Percentiles rank a stretch among this genome's conserved stretches.
phyloP scores from a whole-genome alignment of 768 basidiomycete species.

The Mycena rosella region DNA sequence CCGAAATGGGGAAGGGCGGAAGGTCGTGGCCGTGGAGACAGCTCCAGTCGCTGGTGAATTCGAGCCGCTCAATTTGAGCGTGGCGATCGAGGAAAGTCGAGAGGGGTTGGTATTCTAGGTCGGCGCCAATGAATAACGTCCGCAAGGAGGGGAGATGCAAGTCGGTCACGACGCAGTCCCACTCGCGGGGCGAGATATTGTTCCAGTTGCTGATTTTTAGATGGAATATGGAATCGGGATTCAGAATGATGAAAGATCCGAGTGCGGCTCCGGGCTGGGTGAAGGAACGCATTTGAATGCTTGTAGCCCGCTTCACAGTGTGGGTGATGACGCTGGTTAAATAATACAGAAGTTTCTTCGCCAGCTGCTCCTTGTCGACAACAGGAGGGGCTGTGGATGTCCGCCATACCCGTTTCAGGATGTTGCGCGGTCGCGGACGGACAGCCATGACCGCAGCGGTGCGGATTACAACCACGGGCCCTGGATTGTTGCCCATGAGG shows the following conservation, averaged over 20 bases:
- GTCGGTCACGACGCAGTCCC: constrained; percentile 3
- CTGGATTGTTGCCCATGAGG: constrained; percentile 3
- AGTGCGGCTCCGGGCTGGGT: constrained; percentile 1
- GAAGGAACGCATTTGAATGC: constrained; percentile 19
- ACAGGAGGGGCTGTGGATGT: constrained; percentile 6
- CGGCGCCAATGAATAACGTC: constrained; percentile 7
- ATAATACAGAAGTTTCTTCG: neutral
- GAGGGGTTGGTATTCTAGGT: neutral
- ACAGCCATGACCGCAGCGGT: neutral
- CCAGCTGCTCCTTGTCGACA: constrained; percentile 17
- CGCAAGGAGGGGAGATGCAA: constrained; percentile 18
- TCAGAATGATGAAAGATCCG: constrained; percentile 14
- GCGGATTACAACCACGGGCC: constrained; percentile 15
- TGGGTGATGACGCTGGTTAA: constrained; percentile 3
- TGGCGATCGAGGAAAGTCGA: constrained; percentile 24
- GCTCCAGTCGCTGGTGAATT: constrained; percentile 5
- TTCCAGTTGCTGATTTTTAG: neutral
- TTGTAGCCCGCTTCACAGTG: neutral
- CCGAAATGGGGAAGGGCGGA: constrained; percentile 5
- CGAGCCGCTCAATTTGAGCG: constrained; percentile 16
- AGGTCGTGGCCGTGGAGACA: neutral
- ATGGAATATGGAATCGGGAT: neutral
- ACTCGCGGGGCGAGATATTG: constrained; percentile 4
- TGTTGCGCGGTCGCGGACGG: constrained; percentile 9
- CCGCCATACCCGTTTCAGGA: constrained; percentile 13